Conservation (phyloP, 177 flowering plant species). For the Tripterygium wilfordii region DNA sequence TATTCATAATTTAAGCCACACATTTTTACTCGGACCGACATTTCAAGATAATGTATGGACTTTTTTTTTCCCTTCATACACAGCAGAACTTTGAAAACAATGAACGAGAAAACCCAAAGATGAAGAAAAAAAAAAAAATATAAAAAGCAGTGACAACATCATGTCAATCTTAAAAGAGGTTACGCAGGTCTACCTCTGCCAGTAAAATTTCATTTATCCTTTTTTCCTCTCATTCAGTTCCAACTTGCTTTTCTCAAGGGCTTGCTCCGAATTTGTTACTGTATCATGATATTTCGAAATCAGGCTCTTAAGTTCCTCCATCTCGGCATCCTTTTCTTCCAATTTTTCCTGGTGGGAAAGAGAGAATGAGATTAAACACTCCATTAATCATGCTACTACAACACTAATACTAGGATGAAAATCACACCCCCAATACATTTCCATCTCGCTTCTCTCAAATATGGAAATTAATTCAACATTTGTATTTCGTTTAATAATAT, state of each 20-base stretch:
- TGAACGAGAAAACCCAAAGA: background rate
- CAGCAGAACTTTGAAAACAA: too few species aligned
- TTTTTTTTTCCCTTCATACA: too few species aligned
- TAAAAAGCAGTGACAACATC: background rate
- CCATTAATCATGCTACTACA: too few species aligned
- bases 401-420: too few species aligned
- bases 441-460: too few species aligned
- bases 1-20: too few species aligned
- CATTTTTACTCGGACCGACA: too few species aligned
- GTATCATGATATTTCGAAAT: constrained; percentile 44
- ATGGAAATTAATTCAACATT: too few species aligned
- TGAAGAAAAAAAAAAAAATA: background rate
- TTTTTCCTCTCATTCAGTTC: constrained; percentile 50
- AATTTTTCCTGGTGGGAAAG: constrained; percentile 31
- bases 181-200: constrained; percentile 38
- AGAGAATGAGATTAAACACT: background rate
- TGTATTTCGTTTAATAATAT: too few species aligned
- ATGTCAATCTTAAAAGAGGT: background rate
- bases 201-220: constrained; percentile 38
- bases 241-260: constrained; percentile 40
- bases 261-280: constrained; percentile 53
- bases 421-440: too few species aligned
- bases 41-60: too few species aligned
- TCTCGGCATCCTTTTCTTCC: constrained; percentile 43
- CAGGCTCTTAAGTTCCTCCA: constrained; percentile 41